Base-by-base conservation (phyloP, 805 yeast genomes). In the Metschnikowia dekortorum region DNA sequence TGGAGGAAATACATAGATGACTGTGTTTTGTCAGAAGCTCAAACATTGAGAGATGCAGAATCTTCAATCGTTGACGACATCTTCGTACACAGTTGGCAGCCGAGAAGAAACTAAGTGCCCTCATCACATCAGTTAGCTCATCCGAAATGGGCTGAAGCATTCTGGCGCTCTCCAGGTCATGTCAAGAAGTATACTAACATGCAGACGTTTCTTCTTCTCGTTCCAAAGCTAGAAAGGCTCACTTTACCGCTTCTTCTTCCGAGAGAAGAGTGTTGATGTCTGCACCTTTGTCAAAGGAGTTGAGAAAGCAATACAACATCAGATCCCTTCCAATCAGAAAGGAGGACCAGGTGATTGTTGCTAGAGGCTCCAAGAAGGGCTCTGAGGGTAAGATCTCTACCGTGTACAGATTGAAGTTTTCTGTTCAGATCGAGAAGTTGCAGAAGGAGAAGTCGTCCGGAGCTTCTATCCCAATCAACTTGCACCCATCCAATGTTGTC, bases 181-280 rank as follows among this genome's bases (percentile, higher is more conserved):
- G 26, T 22, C 22, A 18, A 34, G 37, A n/a, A 28, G 18, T 10
- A 45, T 67, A 70, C 74, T 69, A 70, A 71, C 74, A 58, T 37
- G 26, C 63, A 87, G 97, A 94, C 96, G 98, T 94, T 78, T 90
- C 99, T 71, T 85, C 96, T 76, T 91, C 97, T 75, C 94, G 99
- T 84, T 87, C 96, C 79, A 94, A 94, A 87, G 83, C 97, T 78
- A 91, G 99, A 88, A 94, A 94, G 89, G 98, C 98, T 78, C 88
- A 94, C 87, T 94, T 94, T 92, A 82, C 81, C 70, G 95, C 99
- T 67, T 95, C 98, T 71, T 92, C 99, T 63, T 86, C 92, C 65
- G 89, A 81, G 72, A 89, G 97, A 82, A 89, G 98, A 82, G 80
- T 78, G 65, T 80, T 94, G 76, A 81, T 94, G 85, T 87, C 97